Conservation (phyloP, 768 basidiomycete genomes). For the Suillus discolor region DNA sequence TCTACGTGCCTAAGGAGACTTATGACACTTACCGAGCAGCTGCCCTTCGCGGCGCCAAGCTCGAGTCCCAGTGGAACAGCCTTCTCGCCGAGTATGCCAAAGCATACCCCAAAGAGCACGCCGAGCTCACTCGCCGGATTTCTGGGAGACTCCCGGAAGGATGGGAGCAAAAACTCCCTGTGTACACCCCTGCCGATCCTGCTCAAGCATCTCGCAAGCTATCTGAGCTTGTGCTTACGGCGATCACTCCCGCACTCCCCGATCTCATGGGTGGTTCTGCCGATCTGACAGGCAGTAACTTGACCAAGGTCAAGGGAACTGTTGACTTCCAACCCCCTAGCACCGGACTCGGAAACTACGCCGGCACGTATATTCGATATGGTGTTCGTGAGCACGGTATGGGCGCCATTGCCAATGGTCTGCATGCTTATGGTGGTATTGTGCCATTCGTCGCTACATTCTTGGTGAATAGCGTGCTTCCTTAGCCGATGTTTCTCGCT, state of each 20-base stretch:
- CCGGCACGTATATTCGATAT: constrained; percentile 91
- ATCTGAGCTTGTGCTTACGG: constrained; percentile 85
- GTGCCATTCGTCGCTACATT: constrained; percentile 93
- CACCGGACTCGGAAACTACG: constrained; percentile 81
- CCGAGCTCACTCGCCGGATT: constrained; percentile 85
- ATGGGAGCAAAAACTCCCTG: constrained; percentile 86
- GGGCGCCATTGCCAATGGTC: constrained; percentile 94
- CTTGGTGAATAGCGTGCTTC: constrained; percentile 54
- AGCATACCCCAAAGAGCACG: constrained; percentile 82
- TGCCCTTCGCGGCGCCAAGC: constrained; percentile 71
- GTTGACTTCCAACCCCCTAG: constrained; percentile 91
- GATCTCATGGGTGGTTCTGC: constrained; percentile 90
- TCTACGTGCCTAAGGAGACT: constrained; percentile 75
- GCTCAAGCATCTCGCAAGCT: constrained; percentile 92
- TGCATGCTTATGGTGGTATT: constrained; percentile 87
- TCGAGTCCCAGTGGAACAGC: constrained; percentile 75
- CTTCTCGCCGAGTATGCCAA: constrained; percentile 68
- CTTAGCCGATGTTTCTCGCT: constrained; percentile 15
- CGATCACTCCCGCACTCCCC: constrained; percentile 73
- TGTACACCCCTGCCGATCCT: constrained; percentile 80
- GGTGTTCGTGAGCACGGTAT: constrained; percentile 98
- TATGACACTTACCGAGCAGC: constrained; percentile 68
- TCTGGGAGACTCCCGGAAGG: constrained; percentile 78
- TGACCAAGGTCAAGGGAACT: constrained; percentile 84
- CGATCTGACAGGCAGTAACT: constrained; percentile 89